These are phyloP conservation scores for Fusarium papillatum DNA, from an alignment of 2,329 filamentous ascomycete genomes.

Conservation along the genomic window DNA sequence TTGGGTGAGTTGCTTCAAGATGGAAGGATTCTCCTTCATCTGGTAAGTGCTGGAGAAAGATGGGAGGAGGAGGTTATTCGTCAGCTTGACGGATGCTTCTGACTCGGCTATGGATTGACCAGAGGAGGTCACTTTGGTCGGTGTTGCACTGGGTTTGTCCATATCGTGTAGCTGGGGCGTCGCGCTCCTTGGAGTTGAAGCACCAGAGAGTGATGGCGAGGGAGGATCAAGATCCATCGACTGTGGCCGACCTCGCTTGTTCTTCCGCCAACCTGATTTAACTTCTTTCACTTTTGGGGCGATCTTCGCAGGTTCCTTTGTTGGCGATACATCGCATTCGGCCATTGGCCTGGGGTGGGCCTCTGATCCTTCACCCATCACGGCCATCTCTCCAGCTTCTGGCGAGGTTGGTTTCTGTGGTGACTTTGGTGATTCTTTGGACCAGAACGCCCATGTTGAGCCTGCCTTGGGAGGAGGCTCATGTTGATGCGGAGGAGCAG, in stretches of 20 bases:
- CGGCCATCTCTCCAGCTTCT: slow-evolving; percentile 67
- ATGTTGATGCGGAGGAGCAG: slow-evolving; percentile 45
- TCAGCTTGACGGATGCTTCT: slow-evolving; percentile 57
- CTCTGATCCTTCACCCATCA: slow-evolving; percentile 70
- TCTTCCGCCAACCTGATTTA: slow-evolving; percentile 55
- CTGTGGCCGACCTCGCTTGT: slow-evolving; percentile 60
- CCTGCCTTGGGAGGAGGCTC: slow-evolving; percentile 61
- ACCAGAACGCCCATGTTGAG: slow-evolving; percentile 89
- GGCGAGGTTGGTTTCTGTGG: slow-evolving; percentile 47
- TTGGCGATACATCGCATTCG: slow-evolving; percentile 57
- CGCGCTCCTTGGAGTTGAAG: slow-evolving; percentile 39
- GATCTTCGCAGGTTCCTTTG: slow-evolving; percentile 49
- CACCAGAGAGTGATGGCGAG: slow-evolving; percentile 44
- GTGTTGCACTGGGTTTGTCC: slow-evolving; percentile 9
- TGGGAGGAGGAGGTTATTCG: slow-evolving; percentile 77
- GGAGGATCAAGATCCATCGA: slow-evolving; percentile 62
- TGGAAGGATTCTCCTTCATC: slow-evolving; percentile 76
- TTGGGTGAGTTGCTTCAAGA: slow-evolving; percentile 75
- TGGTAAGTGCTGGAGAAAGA: slow-evolving; percentile 78
- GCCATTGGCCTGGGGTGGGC: slow-evolving; percentile 64
- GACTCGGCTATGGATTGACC: slow-evolving; percentile 55
- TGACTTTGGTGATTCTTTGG: slow-evolving; percentile 64
- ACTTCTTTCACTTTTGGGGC: slow-evolving; percentile 48
- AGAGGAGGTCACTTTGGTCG: slow-evolving; percentile 35
- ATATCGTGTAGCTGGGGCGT: slow-evolving; percentile 30